phyloP scores from a whole-genome alignment of 352 stramenopile genomes.

The Phytopythium boreale region DNA sequence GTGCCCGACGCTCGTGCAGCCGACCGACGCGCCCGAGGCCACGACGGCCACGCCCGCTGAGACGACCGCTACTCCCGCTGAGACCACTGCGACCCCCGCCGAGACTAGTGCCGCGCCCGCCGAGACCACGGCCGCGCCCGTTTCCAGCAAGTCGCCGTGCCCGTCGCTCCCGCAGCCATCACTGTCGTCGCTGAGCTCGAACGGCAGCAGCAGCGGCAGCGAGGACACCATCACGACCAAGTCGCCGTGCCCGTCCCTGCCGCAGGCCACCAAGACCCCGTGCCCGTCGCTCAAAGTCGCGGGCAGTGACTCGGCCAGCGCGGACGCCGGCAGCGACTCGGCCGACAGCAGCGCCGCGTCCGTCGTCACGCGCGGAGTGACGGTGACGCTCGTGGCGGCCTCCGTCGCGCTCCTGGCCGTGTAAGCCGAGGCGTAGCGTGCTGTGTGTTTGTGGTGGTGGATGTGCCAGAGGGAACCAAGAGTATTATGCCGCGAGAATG shows the following conservation, averaged over 20 bases:
- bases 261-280: constrained; percentile 18
- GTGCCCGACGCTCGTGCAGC: constrained; percentile 12
- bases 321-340: constrained; percentile 16
- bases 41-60: background rate
- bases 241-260: constrained; percentile 9
- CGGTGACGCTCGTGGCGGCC: constrained; percentile 9
- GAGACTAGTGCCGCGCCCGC: constrained; percentile 1
- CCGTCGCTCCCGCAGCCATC: constrained; percentile 25
- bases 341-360: constrained; percentile 3
- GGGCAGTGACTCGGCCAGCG: constrained; percentile 22
- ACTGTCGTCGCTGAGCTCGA: constrained; percentile 15
- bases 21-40: constrained; percentile 1
- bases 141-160: constrained; percentile 21
- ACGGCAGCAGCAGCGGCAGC: constrained; percentile 5
- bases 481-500: constrained; percentile 17
- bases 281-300: constrained; percentile 27
- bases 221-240: constrained; percentile 7
- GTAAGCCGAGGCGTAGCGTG: constrained; percentile 10
- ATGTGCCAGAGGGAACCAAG: background rate
- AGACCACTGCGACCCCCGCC: background rate
- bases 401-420: constrained; percentile 18
- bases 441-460: constrained; percentile 12
- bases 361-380: constrained; percentile 5
- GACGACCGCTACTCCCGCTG: background rate
- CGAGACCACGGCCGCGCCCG: background rate